A percentile compares a stretch with the other conserved stretches of the same genome.
Evolutionary conservation across 1,284 basidiomycete species (phyloP).

Genomic region (Leucoagaricus sp.): DNA sequence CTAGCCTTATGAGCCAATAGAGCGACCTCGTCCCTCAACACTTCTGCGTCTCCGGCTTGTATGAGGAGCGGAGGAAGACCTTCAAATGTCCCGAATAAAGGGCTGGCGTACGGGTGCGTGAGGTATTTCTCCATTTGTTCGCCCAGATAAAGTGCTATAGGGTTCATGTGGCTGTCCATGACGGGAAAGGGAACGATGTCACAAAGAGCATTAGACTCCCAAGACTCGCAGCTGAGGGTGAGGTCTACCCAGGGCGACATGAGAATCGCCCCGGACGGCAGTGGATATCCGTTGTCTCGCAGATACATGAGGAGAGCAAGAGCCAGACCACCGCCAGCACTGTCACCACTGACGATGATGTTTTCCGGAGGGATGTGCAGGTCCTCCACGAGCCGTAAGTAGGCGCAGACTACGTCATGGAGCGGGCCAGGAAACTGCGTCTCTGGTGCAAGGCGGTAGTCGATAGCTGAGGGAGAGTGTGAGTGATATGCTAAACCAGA

Average conservation of each 20-base stretch:
- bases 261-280: conserved; percentile 82
- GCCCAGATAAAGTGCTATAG: conserved; percentile 91
- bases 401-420: conserved; percentile 88
- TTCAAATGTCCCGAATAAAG: conserved; percentile 90
- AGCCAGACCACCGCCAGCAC: conserved; percentile 89
- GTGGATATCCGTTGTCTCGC: conserved; percentile 78
- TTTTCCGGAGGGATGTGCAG: conserved; percentile 91
- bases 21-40: conserved; percentile 90
- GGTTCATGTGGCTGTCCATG: conserved; percentile 88
- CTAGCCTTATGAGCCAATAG: conserved; percentile 95
- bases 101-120: conserved; percentile 95
- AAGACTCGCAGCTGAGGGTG: conserved; percentile 95
- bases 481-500: conserved; percentile 8
- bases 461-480: conserved; percentile 63
- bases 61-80: conserved; percentile 91
- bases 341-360: conserved; percentile 88
- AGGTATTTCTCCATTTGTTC: conserved; percentile 82
- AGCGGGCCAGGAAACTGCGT: conserved; percentile 92
- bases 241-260: conserved; percentile 95
- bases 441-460: conserved; percentile 96
- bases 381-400: conserved; percentile 87
- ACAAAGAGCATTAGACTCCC: conserved; percentile 89
- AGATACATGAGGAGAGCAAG: conserved; percentile 92
- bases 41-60: conserved; percentile 93
- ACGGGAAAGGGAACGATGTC: conserved; percentile 79